These are phyloP conservation scores for Fusarium verrucosum DNA, from an alignment of 2,329 filamentous ascomycete species.

Conservation along the genomic window DNA sequence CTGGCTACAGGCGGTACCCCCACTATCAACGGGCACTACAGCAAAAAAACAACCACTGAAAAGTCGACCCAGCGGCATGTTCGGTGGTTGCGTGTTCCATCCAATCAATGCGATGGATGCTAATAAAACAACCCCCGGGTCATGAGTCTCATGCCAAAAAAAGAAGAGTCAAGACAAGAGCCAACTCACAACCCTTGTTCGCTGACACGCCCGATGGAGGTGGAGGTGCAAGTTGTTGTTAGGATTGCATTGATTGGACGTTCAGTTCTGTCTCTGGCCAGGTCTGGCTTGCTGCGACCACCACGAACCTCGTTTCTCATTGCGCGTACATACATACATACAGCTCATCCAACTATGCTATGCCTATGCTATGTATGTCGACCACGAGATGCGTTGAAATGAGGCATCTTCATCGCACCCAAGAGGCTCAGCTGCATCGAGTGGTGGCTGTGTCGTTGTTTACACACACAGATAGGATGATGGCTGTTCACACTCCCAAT, in stretches of 20 bases:
- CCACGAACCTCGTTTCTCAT: conserved; percentile 23
- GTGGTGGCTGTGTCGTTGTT: conserved; percentile 21
- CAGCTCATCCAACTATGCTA: conserved; percentile 13
- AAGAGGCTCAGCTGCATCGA: conserved; percentile 29
- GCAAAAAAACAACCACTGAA: conserved; percentile 18
- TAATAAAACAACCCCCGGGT: conserved; percentile 36
- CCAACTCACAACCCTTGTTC: conserved; percentile 25
- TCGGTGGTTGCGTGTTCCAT: conserved; percentile 21
- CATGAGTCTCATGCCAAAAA: conserved; percentile 33
- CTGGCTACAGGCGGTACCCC: conserved; percentile 18
- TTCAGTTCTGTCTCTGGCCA: conserved; percentile 3
- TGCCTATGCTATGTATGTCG: background rate
- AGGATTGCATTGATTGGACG: conserved; percentile 23
- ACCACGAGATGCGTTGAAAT: conserved; percentile 34
- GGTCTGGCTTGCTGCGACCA: conserved; percentile 37
- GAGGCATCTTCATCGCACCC: conserved; percentile 8
- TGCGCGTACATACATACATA: no score
- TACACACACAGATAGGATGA: conserved; percentile 3
- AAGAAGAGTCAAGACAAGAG: conserved; percentile 11
- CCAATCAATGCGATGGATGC: background rate
- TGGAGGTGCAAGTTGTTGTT: conserved; percentile 18
- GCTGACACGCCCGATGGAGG: conserved; percentile 33
- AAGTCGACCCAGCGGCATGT: conserved; percentile 9
- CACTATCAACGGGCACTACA: conserved; percentile 21
- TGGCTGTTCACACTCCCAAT: background rate